phyloP scores from a whole-genome alignment of 2,329 filamentous ascomycete genomes.

The Colletotrichum abscissum region DNA sequence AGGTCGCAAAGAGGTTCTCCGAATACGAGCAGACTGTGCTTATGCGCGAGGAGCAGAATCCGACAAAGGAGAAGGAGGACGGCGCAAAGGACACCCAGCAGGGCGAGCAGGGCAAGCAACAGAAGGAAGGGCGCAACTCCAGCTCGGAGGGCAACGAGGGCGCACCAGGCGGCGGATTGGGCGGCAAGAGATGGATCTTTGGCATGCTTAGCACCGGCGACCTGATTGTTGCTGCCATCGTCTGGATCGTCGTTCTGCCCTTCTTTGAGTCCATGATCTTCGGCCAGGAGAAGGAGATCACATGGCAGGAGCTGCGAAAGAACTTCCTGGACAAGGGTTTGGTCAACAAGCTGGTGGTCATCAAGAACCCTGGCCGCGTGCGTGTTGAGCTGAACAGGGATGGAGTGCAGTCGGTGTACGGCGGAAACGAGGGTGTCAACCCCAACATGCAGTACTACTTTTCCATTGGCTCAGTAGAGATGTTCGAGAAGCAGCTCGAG shows the following conservation, averaged over 20 bases:
- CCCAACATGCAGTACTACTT: constrained; percentile 87
- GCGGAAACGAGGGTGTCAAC: constrained; percentile 75
- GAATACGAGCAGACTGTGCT: constrained; percentile 35
- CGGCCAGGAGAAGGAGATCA: constrained; percentile 76
- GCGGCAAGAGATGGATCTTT: constrained; percentile 35
- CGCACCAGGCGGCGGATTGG: constrained; percentile 33
- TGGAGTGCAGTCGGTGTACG: constrained; percentile 76
- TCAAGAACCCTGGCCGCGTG: constrained; percentile 74
- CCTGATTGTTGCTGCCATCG: constrained; percentile 61
- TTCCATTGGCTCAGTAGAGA: constrained; percentile 93
- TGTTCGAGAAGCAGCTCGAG: constrained; percentile 90
- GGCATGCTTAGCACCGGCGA: constrained; percentile 37
- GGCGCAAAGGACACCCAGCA: constrained; percentile 32
- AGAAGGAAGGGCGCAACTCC: constrained; percentile 35
- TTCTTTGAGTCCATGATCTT: constrained; percentile 55
- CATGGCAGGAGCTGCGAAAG: constrained; percentile 95
- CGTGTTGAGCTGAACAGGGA: constrained; percentile 84
- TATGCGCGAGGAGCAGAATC: constrained; percentile 32
- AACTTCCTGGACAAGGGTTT: constrained; percentile 97
- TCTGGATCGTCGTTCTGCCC: constrained; percentile 58
- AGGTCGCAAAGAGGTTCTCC: constrained; percentile 60
- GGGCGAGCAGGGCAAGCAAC: constrained; percentile 47
- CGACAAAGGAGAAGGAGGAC: constrained; percentile 29
- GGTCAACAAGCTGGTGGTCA: constrained; percentile 90
- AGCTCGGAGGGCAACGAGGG: constrained; percentile 31